These are phyloP conservation scores for Pichia sp. DNA, from an alignment of 1,139 yeast species.

Conservation along the genomic window DNA sequence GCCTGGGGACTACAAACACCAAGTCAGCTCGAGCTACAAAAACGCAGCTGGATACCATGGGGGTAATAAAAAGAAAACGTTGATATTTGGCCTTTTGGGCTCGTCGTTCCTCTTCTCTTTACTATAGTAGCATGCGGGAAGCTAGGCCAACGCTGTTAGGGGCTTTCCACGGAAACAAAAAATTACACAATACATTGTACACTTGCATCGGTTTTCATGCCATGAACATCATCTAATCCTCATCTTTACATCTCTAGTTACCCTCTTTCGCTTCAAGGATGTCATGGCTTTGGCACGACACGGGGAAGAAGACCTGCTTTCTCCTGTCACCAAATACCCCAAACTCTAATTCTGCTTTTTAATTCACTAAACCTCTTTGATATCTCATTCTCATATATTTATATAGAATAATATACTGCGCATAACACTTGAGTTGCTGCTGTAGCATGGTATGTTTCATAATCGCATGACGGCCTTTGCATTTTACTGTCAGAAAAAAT, in stretches of 20 bases:
- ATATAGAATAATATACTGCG: background rate
- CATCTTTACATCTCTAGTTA: background rate
- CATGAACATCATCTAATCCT: background rate
- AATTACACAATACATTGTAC: background rate
- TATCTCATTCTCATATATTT: background rate
- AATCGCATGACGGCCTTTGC: too few species aligned
- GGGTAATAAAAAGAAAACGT: background rate
- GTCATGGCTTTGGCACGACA: background rate
- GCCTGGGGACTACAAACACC: background rate
- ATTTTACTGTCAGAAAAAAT: too few species aligned
- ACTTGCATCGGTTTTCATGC: background rate
- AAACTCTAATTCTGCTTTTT: background rate
- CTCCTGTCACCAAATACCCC: too few species aligned
- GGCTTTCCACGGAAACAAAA: background rate
- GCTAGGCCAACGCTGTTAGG: background rate
- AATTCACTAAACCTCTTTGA: background rate
- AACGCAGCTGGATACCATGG: background rate
- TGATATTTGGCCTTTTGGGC: constrained; percentile 5
- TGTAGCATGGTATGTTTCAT: too few species aligned
- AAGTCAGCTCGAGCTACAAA: background rate
- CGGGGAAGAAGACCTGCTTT: background rate
- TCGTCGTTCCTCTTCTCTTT: constrained; percentile 4
- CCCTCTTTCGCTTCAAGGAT: background rate
- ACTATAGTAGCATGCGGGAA: background rate
- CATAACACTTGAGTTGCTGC: background rate